These are phyloP conservation scores for Pleurotus cornucopiae DNA, from an alignment of 768 basidiomycete species.

Conservation along the genomic window DNA sequence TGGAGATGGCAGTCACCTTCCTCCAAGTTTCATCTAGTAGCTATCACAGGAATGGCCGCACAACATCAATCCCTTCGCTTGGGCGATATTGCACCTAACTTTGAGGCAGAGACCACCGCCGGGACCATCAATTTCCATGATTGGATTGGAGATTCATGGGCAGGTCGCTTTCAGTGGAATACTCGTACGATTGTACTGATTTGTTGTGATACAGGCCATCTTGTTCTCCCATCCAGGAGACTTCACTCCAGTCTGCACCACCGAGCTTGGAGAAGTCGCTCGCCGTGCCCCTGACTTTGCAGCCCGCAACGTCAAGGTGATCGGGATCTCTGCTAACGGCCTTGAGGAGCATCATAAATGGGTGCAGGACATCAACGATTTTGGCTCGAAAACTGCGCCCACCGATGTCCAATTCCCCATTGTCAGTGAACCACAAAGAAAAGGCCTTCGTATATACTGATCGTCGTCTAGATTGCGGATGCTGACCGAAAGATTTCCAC, in stretches of 20 bases:
- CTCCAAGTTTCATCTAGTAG: too few species aligned
- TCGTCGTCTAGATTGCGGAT: constrained; percentile 74
- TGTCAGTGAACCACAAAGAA: constrained; percentile 36
- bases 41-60: neutral
- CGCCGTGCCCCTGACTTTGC: constrained; percentile 81
- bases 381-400: constrained; percentile 64
- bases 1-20: too few species aligned
- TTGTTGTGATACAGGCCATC: constrained; percentile 45
- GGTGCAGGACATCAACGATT: constrained; percentile 86
- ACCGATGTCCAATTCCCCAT: constrained; percentile 90
- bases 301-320: constrained; percentile 87
- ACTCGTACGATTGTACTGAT: constrained; percentile 5
- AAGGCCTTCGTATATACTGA: too few species aligned
- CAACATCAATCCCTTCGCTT: constrained; percentile 56
- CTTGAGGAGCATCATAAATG: constrained; percentile 82
- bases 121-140: constrained; percentile 92
- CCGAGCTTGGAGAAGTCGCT: constrained; percentile 95
- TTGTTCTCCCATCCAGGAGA: constrained; percentile 95
- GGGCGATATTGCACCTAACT: constrained; percentile 87
- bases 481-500: constrained; percentile 79
- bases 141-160: constrained; percentile 88
- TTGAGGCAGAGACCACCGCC: constrained; percentile 83
- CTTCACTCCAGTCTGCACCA: constrained; percentile 93
- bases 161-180: constrained; percentile 19
- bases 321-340: constrained; percentile 89